Evolutionary conservation across 805 yeast species (phyloP).

Genomic region (Wickerhamiella qilinensis): DNA sequence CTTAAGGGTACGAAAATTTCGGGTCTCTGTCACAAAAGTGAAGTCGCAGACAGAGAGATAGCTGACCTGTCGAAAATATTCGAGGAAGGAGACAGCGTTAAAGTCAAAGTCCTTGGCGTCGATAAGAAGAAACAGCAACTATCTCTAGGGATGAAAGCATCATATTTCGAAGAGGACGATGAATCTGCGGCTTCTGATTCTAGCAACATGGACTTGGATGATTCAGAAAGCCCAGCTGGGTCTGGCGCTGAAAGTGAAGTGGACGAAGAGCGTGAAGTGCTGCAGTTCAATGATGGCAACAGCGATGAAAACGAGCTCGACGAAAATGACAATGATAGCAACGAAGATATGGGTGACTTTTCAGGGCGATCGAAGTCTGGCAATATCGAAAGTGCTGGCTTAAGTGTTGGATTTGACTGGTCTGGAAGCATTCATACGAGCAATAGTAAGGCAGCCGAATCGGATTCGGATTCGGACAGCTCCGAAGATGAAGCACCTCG

Average conservation of each 20-base stretch:
- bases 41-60: constrained; percentile 49
- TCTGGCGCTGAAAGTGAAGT: constrained; percentile 16
- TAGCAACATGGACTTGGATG: constrained; percentile 10
- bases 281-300: constrained; percentile 17
- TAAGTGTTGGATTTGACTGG: constrained; percentile 90
- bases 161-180: constrained; percentile 41
- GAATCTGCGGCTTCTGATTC: constrained; percentile 9
- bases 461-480: constrained; percentile 30
- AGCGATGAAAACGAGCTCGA: constrained; percentile 14
- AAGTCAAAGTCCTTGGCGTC: constrained; percentile 57
- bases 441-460: constrained; percentile 22
- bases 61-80: constrained; percentile 50
- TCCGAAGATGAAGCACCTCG: constrained; percentile 18
- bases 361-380: not conserved
- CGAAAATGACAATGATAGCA: constrained; percentile 13
- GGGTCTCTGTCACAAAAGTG: constrained; percentile 77
- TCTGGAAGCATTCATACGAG: constrained; percentile 54
- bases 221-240: constrained; percentile 10
- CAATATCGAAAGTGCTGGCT: constrained; percentile 28
- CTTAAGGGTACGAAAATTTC: constrained; percentile 62
- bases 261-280: constrained; percentile 13
- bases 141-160: constrained; percentile 88
- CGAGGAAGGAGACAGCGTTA: constrained; percentile 80
- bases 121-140: constrained; percentile 54
- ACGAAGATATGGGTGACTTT: constrained; percentile 14